These are phyloP conservation scores for Phlyctochytrium arcticum DNA, from an alignment of 192 early-diverging fungal species.

Conservation along the genomic window DNA sequence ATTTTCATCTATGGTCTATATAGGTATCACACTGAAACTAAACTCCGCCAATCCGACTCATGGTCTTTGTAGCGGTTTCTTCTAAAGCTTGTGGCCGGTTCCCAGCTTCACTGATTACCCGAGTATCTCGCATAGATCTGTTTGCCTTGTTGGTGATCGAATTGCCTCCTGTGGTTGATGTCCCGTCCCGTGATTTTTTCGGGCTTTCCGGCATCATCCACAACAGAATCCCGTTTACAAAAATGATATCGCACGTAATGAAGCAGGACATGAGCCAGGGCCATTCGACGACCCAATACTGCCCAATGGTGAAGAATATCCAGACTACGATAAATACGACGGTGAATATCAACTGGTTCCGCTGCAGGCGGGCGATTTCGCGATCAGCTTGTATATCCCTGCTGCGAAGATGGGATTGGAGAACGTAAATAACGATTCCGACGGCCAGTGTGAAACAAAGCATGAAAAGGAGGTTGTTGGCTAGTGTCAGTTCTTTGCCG, in stretches of 20 bases:
- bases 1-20: too few species aligned
- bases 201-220: neutral
- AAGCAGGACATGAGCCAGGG: neutral
- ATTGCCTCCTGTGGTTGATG: too few species aligned
- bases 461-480: conserved; percentile 18
- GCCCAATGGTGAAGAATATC: neutral
- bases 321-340: neutral
- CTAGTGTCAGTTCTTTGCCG: neutral
- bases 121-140: too few species aligned
- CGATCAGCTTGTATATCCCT: too few species aligned
- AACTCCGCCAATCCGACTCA: too few species aligned
- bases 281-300: neutral
- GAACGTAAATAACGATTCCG: conserved; percentile 4
- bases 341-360: neutral
- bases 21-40: too few species aligned
- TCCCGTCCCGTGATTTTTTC: too few species aligned
- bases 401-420: neutral
- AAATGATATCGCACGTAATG: neutral
- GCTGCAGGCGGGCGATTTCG: neutral
- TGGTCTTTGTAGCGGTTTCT: too few species aligned
- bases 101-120: too few species aligned
- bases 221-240: neutral
- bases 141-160: too few species aligned
- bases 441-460: neutral
- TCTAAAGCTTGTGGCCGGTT: too few species aligned